A percentile compares a stretch with the other conserved stretches of the same genome.
These are phyloP conservation scores for Quillaja saponaria DNA, from an alignment of 306 rosid species.

Conservation along the genomic window DNA sequence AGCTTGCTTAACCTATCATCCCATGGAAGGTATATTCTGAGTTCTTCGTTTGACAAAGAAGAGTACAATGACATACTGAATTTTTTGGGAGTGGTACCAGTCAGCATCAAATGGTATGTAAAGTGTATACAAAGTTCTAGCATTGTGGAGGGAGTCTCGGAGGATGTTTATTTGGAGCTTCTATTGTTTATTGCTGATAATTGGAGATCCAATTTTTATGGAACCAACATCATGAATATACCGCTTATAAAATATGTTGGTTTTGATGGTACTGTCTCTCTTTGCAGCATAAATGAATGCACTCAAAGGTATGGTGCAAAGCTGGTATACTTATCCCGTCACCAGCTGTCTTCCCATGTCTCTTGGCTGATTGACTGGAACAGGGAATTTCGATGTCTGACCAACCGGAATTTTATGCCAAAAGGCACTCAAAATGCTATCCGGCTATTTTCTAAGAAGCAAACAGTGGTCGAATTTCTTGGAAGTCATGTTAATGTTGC, in stretches of 20 bases:
- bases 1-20: conserved; percentile 51
- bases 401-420: conserved; percentile 51
- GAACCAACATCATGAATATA: conserved; percentile 35
- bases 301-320: not conserved
- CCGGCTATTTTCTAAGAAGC: not conserved
- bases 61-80: conserved; percentile 43
- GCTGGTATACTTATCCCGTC: conserved; percentile 32
- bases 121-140: conserved; percentile 63
- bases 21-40: conserved; percentile 52
- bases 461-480: conserved; percentile 49
- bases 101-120: conserved; percentile 59
- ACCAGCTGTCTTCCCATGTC: conserved; percentile 13
- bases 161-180: conserved; percentile 51
- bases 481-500: conserved; percentile 14
- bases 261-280: conserved; percentile 35
- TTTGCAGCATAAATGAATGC: conserved; percentile 39
- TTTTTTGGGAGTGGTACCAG: conserved; percentile 52
- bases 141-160: conserved; percentile 57
- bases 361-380: conserved; percentile 66
- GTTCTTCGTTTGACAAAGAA: conserved; percentile 48
- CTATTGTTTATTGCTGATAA: conserved; percentile 47
- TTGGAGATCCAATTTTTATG: conserved; percentile 34
- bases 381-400: conserved; percentile 35
- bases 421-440: conserved; percentile 50
- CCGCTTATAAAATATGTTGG: conserved; percentile 52